These are phyloP conservation scores for Trichoderma simmonsii DNA, from an alignment of 2,329 filamentous ascomycete genomes.

Conservation along the genomic window DNA sequence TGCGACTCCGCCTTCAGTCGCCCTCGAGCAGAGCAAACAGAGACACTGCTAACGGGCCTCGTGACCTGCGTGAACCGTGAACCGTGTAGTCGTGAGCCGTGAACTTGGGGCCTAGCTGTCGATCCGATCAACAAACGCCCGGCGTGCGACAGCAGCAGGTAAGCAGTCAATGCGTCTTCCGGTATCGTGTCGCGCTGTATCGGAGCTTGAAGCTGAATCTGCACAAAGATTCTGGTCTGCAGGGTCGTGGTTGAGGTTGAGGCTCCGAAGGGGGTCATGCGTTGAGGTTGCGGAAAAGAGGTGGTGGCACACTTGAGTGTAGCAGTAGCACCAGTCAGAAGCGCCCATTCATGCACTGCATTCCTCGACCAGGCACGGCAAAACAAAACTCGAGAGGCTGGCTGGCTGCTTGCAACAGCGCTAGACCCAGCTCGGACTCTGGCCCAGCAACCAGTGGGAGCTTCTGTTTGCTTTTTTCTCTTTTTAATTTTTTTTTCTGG, in stretches of 20 bases:
- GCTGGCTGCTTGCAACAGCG: neutral
- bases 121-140: neutral
- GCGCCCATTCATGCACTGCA: neutral
- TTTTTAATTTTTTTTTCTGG: neutral
- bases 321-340: neutral
- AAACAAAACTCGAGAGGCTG: slow-evolving; percentile 16
- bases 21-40: neutral
- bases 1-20: slow-evolving; percentile 3
- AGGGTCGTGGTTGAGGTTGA: neutral
- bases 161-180: neutral
- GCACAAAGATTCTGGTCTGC: neutral
- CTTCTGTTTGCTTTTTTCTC: neutral
- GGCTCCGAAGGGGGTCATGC: neutral
- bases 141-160: neutral
- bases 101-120: neutral
- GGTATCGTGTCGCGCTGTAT: neutral
- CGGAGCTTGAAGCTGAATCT: neutral
- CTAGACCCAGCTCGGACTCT: neutral
- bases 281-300: slow-evolving; percentile 4
- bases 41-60: neutral
- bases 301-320: neutral
- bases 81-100: neutral
- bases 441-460: neutral
- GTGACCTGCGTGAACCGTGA: neutral
- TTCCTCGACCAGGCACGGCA: slow-evolving; percentile 3